These are phyloP conservation scores for Starmerella bombicola DNA, from an alignment of 805 yeast species.

Conservation along the genomic window DNA sequence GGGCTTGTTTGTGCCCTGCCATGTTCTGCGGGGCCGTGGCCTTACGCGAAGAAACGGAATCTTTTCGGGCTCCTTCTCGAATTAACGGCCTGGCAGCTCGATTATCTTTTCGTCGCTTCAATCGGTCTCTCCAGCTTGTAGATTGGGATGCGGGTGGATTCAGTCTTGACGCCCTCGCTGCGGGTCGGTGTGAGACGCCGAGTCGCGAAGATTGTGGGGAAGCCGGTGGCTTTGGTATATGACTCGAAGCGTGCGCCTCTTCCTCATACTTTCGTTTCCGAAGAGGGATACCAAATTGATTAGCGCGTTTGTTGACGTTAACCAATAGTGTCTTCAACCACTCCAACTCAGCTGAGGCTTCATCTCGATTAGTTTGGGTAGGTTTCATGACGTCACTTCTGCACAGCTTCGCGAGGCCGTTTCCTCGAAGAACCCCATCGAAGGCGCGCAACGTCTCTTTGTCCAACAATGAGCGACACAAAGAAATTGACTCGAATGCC, in stretches of 20 bases:
- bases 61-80: not conserved
- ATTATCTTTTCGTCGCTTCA: not conserved
- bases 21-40: not conserved
- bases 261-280: not conserved
- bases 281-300: not conserved
- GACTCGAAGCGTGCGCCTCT: not conserved
- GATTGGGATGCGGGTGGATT: no score
- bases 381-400: not conserved
- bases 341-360: slow-evolving; percentile 11
- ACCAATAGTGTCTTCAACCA: slow-evolving; percentile 10
- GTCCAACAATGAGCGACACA: slow-evolving; percentile 8
- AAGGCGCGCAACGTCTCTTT: slow-evolving; percentile 1
- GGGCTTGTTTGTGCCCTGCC: not conserved
- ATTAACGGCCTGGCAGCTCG: slow-evolving; percentile 1
- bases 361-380: slow-evolving; percentile 1
- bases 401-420: slow-evolving; percentile 4
- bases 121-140: not conserved
- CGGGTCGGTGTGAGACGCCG: no score
- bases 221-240: not conserved
- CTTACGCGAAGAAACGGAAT: not conserved
- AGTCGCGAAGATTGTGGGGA: not conserved
- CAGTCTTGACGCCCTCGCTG: no score
- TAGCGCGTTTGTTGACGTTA: slow-evolving; percentile 4
- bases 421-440: slow-evolving; percentile 3
- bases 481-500: slow-evolving; percentile 9